Evolutionary conservation across 768 basidiomycete species (phyloP), one percentile per base, ranked within the genome.

Genomic region (Calocybe cyanea): DNA sequence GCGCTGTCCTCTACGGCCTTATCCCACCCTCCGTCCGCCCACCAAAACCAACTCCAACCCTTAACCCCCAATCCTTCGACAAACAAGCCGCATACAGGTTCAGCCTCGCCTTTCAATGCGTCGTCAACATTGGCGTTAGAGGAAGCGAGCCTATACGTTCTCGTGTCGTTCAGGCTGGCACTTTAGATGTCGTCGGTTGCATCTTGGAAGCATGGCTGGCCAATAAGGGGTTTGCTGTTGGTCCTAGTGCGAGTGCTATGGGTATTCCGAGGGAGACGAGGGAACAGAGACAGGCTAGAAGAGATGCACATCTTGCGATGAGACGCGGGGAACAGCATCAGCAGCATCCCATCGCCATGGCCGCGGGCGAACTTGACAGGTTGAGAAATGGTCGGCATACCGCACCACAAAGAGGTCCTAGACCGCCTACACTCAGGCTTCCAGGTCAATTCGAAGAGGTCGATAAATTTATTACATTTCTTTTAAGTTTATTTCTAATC

Each of bases 41-140:
- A 0, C 70, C 77, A 3, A 80, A 80, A 49, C 70, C 72, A 4
- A 52, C 67, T 0, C 83, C 87, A 0, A 79, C 77, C 1, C 75
- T 87, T 32, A 85, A 85, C 53, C 87, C 87, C 0, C 69, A 72
- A 19, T 62, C 72, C 0, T 90, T 81, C 53, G 90, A 92, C 68
- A 88, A 87, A 49, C 85, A 87, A 56, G 85, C 89, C 21, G 89
- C 90, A 0, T 88, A 89, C 57, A 81, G 90, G 7, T 95, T 96
- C 61, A 85, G 86, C 0, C 80, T 97, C 47, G 95, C 95, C 1
- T 94, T 99, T 60, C 93, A 97, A 60, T 96, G 92, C 58, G 83
- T 98, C 36, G 93, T 94, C 51, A 98, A 99, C 64, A 92, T 97
- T 57, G 95, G 95, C 30, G 94, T 98, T 0, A 73, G 95, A 23